phyloP scores from a whole-genome alignment of 2,329 filamentous ascomycete genomes.

The Colletotrichum sp. region DNA sequence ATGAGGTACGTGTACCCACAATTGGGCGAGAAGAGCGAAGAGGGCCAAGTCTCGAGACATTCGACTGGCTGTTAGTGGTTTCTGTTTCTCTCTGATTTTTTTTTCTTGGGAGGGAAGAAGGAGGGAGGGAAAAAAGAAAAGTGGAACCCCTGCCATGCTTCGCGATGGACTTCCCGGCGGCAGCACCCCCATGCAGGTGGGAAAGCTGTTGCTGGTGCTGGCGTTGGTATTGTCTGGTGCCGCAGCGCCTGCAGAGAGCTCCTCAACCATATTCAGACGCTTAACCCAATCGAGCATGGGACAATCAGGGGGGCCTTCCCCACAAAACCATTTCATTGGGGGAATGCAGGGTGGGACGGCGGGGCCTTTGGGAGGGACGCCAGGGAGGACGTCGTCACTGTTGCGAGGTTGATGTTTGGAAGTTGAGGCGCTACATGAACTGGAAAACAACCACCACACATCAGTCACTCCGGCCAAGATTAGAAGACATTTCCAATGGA shows the following conservation, averaged over 20 bases:
- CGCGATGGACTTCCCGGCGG: slow-evolving; percentile 1
- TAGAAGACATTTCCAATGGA: background rate
- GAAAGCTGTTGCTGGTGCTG: slow-evolving; percentile 6
- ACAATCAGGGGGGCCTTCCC: slow-evolving; percentile 26
- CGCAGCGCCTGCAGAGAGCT: slow-evolving; percentile 31
- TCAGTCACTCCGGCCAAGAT: background rate
- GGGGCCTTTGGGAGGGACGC: slow-evolving; percentile 10
- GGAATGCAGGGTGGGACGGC: slow-evolving; percentile 19
- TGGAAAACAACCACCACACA: background rate
- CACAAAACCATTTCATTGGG: slow-evolving; percentile 28
- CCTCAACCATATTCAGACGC: slow-evolving; percentile 49
- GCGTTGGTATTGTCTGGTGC: slow-evolving; percentile 24
- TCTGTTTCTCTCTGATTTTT: background rate
- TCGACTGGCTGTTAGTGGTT: slow-evolving; percentile 4
- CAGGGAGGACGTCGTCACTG: slow-evolving; percentile 15
- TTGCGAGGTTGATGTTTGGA: slow-evolving; percentile 10
- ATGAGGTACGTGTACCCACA: background rate
- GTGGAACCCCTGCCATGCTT: slow-evolving; percentile 3
- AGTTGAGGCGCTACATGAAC: background rate
- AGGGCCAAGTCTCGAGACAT: slow-evolving; percentile 10
- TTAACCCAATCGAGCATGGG: slow-evolving; percentile 33
- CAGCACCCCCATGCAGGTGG: slow-evolving; percentile 16
- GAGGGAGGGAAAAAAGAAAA: slow-evolving; percentile 1
- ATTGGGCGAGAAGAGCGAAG: background rate
- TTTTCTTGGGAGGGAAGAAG: background rate